Evolutionary conservation across 345 rosid species (phyloP).

Genomic region (Eucalyptus camaldulensis): DNA sequence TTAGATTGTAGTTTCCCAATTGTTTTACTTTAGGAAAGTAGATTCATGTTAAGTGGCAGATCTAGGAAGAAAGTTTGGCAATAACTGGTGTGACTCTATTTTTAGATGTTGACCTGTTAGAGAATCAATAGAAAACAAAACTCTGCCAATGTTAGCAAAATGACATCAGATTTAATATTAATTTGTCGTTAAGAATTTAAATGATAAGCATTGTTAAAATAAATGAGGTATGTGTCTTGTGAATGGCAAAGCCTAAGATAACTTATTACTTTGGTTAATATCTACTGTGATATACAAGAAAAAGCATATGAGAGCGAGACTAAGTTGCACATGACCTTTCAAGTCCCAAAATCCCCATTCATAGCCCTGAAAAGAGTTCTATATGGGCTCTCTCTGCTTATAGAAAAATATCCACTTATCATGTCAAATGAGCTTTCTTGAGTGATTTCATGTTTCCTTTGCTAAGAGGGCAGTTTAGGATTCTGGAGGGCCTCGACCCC

Average conservation of each 20-base stretch:
- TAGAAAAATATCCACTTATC: not conserved
- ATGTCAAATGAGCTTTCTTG: not conserved
- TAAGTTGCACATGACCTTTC: not conserved
- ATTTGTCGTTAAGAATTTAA: not conserved
- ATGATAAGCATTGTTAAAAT: not conserved
- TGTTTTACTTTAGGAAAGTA: not conserved
- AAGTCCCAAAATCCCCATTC: not conserved
- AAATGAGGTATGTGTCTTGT: not conserved
- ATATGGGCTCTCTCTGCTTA: not conserved
- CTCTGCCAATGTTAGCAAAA: not conserved
- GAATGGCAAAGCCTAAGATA: not conserved
- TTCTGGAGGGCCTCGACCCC: not conserved
- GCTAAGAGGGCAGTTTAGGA: not conserved
- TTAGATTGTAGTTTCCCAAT: not conserved
- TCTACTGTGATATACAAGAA: not conserved
- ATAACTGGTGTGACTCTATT: not conserved
- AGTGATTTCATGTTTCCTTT: not conserved
- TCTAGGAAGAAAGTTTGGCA: not conserved
- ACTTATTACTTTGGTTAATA: not conserved
- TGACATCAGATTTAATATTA: not conserved
- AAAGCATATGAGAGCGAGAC: not conserved
- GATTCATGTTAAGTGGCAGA: not conserved
- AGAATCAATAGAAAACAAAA: not conserved
- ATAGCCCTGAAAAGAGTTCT: not conserved
- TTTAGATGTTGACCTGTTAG: not conserved